Conservation (phyloP, 179 eudicot genomes). For the Silene coronaria region DNA sequence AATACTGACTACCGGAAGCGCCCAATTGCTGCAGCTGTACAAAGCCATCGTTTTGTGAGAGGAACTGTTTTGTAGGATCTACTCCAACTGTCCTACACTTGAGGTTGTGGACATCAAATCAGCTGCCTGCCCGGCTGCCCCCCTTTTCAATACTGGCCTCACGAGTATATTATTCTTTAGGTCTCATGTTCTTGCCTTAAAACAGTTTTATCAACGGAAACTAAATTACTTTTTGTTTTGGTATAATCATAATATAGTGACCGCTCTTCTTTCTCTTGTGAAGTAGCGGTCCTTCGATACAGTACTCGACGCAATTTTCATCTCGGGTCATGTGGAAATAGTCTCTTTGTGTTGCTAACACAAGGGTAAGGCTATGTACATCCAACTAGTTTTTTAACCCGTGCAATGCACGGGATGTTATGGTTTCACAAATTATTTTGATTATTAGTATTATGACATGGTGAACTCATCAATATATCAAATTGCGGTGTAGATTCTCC, state of each 20-base stretch:
- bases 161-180: background rate
- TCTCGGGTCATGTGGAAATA: too few relatives aligned
- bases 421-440: too few relatives aligned
- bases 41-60: conserved; percentile 71
- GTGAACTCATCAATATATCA: too few relatives aligned
- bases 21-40: conserved; percentile 83
- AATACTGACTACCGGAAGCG: conserved; percentile 77
- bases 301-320: too few relatives aligned
- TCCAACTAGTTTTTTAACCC: too few relatives aligned
- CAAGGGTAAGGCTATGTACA: too few relatives aligned
- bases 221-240: background rate
- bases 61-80: conserved; percentile 45
- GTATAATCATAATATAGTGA: background rate
- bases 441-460: too few relatives aligned
- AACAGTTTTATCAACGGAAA: background rate
- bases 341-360: too few relatives aligned
- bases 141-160: background rate
- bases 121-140: background rate
- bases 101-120: background rate
- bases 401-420: too few relatives aligned
- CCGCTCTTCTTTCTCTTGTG: background rate
- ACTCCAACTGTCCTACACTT: background rate
- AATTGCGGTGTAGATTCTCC: too few relatives aligned
- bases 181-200: background rate
- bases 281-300: too few relatives aligned